These are phyloP conservation scores for Lasiosphaeria ovina DNA, from an alignment of 495 filamentous ascomycete species.

Conservation along the genomic window DNA sequence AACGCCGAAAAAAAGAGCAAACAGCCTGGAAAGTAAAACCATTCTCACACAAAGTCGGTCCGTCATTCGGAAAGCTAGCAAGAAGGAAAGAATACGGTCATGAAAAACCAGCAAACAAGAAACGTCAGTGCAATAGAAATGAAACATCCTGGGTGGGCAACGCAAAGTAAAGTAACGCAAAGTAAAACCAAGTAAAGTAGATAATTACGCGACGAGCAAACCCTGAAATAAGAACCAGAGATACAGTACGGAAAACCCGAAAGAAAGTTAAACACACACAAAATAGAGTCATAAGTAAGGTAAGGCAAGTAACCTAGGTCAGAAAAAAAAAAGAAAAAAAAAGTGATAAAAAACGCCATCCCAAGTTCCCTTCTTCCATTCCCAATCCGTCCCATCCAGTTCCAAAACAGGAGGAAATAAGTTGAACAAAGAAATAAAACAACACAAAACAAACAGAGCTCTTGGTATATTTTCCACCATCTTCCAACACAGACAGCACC, in stretches of 20 bases:
- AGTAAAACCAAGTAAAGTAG: slow-evolving; percentile 1
- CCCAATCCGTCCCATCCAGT: not conserved
- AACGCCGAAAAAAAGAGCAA: too few species aligned
- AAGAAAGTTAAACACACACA: not conserved
- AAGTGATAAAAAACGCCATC: not conserved
- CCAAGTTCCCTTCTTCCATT: not conserved
- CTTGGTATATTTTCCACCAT: too few species aligned
- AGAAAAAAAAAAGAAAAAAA: not conserved
- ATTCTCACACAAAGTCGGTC: too few species aligned
- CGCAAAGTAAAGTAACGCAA: not conserved
- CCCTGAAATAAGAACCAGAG: not conserved
- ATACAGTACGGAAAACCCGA: not conserved
- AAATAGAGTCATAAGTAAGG: not conserved
- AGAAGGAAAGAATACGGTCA: too few species aligned
- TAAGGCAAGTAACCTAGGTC: not conserved
- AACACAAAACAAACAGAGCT: too few species aligned
- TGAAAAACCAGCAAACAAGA: too few species aligned
- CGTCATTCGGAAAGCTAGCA: too few species aligned
- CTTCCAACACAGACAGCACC: too few species aligned
- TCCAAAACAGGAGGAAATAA: not conserved
- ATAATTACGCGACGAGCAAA: too few species aligned
- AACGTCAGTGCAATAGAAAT: too few species aligned
- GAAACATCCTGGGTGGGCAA: not conserved
- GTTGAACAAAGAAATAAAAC: too few species aligned
- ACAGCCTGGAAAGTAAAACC: too few species aligned